Conservation (phyloP, 2,329 filamentous ascomycete genomes). For the Cordyceps cicadae region DNA sequence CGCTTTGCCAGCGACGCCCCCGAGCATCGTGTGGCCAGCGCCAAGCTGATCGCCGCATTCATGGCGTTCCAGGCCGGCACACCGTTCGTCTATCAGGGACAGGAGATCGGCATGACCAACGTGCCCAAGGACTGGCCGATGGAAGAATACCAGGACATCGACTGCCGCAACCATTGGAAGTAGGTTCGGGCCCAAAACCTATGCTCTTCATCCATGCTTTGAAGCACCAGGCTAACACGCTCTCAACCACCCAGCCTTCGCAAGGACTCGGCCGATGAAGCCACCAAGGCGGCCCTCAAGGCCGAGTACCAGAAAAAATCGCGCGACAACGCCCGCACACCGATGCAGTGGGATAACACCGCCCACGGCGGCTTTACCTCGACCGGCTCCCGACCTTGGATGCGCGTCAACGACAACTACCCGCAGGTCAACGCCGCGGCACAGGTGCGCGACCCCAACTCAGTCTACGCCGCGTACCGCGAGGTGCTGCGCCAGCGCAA, state of each 20-base stretch:
- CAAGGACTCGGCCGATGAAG: slow-evolving; percentile 31
- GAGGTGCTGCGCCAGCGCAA: slow-evolving; percentile 52
- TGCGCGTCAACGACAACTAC: slow-evolving; percentile 59
- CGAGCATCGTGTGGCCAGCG: slow-evolving; percentile 38
- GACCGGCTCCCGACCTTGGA: slow-evolving; percentile 51
- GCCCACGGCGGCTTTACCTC: slow-evolving; percentile 58
- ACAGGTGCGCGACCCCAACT: slow-evolving; percentile 39
- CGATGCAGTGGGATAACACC: slow-evolving; percentile 61
- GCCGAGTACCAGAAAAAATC: slow-evolving; percentile 49
- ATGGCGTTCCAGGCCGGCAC: slow-evolving; percentile 53
- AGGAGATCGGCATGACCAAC: slow-evolving; percentile 61
- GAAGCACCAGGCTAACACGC: neutral
- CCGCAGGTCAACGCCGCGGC: slow-evolving; percentile 51
- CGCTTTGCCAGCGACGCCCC: slow-evolving; percentile 45
- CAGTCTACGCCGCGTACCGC: slow-evolving; percentile 55
- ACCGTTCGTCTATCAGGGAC: slow-evolving; percentile 60
- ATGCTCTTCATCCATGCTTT: neutral
- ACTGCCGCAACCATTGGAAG: slow-evolving; percentile 45
- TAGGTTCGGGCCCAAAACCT: slow-evolving; percentile 17
- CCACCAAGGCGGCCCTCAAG: slow-evolving; percentile 28
- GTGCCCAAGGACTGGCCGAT: slow-evolving; percentile 53
- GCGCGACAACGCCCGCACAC: slow-evolving; percentile 62
- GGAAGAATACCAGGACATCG: slow-evolving; percentile 61
- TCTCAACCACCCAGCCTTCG: slow-evolving; percentile 21
- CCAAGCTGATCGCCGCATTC: slow-evolving; percentile 53